Evolutionary conservation across 805 yeast genomes (phyloP).

Genomic region (Metschnikowia bowlesiae): DNA sequence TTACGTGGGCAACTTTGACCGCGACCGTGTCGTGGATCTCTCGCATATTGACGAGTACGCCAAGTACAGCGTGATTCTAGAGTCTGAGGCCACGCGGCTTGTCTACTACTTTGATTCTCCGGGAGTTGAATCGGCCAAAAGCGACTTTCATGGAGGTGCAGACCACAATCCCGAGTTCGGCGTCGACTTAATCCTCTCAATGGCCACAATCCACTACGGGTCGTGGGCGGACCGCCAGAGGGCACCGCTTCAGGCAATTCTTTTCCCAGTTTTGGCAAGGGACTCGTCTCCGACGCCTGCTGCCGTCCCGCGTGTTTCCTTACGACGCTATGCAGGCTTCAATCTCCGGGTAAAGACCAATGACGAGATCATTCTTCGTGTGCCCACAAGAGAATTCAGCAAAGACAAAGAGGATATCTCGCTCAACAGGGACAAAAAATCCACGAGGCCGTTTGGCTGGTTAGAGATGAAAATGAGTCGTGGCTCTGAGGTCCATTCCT

Average conservation of each 20-base stretch:
- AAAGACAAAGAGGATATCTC: slow-evolving; percentile 49
- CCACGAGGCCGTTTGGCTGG: slow-evolving; percentile 77
- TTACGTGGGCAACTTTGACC: slow-evolving; percentile 45
- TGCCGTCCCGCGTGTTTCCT: slow-evolving; percentile 39
- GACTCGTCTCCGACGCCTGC: slow-evolving; percentile 40
- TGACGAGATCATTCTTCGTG: slow-evolving; percentile 64
- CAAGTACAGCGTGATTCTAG: slow-evolving; percentile 64
- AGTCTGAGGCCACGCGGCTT: slow-evolving; percentile 51
- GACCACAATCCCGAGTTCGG: slow-evolving; percentile 41
- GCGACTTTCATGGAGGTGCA: background rate
- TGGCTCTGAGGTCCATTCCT: slow-evolving; percentile 46
- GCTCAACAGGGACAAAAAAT: slow-evolving; percentile 6
- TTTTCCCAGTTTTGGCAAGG: slow-evolving; percentile 64
- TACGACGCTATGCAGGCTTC: slow-evolving; percentile 55
- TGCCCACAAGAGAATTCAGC: slow-evolving; percentile 82
- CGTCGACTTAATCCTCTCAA: slow-evolving; percentile 51
- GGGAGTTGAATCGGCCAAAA: slow-evolving; percentile 35
- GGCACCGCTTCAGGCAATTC: slow-evolving; percentile 52
- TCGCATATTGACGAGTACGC: slow-evolving; percentile 67
- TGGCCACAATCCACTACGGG: slow-evolving; percentile 75
- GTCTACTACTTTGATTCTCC: slow-evolving; percentile 69
- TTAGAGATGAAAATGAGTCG: slow-evolving; percentile 61
- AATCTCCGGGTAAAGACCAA: slow-evolving; percentile 49
- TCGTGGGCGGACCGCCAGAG: slow-evolving; percentile 95
- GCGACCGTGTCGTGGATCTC: slow-evolving; percentile 27